These are phyloP conservation scores for Odontarrhena argentea DNA, from an alignment of 345 rosid species.

Conservation along the genomic window DNA sequence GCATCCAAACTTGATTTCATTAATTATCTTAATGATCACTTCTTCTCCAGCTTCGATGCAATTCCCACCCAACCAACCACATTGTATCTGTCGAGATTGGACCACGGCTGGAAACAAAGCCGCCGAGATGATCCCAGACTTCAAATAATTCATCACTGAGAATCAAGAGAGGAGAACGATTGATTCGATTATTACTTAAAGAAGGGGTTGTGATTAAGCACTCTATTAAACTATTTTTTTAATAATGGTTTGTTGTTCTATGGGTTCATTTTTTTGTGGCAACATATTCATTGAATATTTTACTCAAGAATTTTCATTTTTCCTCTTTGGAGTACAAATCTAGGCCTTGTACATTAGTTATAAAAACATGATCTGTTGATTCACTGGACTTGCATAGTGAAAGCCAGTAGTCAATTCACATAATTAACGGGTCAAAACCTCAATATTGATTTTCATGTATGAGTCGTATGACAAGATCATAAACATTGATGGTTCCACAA, in stretches of 20 bases:
- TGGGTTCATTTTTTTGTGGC: neutral
- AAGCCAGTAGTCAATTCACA: neutral
- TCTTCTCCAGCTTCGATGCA: conserved; percentile 11
- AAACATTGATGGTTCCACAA: no score
- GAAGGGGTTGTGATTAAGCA: conserved; percentile 1
- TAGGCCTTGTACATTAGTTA: neutral
- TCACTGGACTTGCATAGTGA: neutral
- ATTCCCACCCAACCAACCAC: neutral
- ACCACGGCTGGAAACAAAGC: conserved; percentile 1
- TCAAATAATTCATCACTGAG: neutral
- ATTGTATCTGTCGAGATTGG: conserved; percentile 2
- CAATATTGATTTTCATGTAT: neutral
- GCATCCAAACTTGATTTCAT: neutral
- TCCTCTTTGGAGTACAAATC: neutral
- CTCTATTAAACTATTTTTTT: neutral
- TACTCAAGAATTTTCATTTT: neutral
- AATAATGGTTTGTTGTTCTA: neutral
- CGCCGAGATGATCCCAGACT: neutral
- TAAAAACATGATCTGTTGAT: neutral
- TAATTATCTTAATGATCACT: neutral
- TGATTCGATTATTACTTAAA: neutral
- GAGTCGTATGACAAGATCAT: no score
- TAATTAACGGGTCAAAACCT: conserved; percentile 8
- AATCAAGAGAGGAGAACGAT: neutral
- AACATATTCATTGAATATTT: conserved; percentile 2